Conservation (phyloP, 2,329 filamentous ascomycete species). For the Fusarium dimerum region DNA sequence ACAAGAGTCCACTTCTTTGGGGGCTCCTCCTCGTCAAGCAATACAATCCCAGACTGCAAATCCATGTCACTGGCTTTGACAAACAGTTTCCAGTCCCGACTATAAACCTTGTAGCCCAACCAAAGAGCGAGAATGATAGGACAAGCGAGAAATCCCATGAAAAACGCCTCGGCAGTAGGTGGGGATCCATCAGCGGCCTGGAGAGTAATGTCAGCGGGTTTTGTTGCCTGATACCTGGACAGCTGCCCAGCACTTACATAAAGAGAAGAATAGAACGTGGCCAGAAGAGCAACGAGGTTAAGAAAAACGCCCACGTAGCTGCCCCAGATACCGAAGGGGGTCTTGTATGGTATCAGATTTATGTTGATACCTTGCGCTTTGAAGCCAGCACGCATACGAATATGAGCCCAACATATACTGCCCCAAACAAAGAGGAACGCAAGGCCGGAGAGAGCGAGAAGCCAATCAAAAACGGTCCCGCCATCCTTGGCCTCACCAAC, state of each 20-base stretch:
- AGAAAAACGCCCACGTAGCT: conserved; percentile 79
- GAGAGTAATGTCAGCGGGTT: too few relatives aligned
- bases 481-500: conserved; percentile 67
- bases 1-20: too few relatives aligned
- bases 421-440: conserved; percentile 79
- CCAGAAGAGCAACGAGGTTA: conserved; percentile 73
- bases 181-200: conserved; percentile 55
- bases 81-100: conserved; percentile 57
- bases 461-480: conserved; percentile 72
- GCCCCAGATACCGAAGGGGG: conserved; percentile 77
- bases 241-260: conserved; percentile 1
- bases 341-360: conserved; percentile 76
- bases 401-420: conserved; percentile 84
- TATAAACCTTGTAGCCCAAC: conserved; percentile 73
- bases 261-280: conserved; percentile 76
- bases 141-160: conserved; percentile 68
- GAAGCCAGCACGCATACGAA: conserved; percentile 86
- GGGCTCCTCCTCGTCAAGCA: conserved; percentile 76
- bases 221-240: too few relatives aligned
- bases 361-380: conserved; percentile 64
- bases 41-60: conserved; percentile 75
- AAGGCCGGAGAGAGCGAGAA: conserved; percentile 74
- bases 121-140: conserved; percentile 71
- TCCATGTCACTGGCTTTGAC: conserved; percentile 78
- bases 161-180: conserved; percentile 70